phyloP scores from a whole-genome alignment of 371 early-diverging fungal genomes.

The Mortierella sp. region DNA sequence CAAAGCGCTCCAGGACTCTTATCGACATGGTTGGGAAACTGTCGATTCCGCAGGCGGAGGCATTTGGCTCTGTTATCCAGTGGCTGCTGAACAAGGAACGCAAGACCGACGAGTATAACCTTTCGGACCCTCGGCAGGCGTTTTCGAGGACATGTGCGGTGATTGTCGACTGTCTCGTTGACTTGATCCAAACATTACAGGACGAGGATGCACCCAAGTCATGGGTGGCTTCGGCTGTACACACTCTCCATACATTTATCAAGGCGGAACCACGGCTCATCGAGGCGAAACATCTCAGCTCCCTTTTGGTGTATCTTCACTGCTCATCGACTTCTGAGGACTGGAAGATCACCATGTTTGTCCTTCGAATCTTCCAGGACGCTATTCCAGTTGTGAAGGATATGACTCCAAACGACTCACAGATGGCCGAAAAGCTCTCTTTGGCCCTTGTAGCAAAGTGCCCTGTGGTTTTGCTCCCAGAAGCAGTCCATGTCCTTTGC shows the following conservation, averaged over 20 bases:
- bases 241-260: constrained; percentile 40
- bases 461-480: constrained; percentile 66
- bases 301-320: constrained; percentile 32
- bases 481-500: constrained; percentile 83
- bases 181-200: constrained; percentile 69
- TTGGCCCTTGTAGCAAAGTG: constrained; percentile 44
- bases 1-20: constrained; percentile 59
- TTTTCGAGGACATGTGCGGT: constrained; percentile 68
- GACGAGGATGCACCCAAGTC: constrained; percentile 59
- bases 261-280: constrained; percentile 36
- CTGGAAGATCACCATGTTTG: constrained; percentile 49
- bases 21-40: constrained; percentile 64
- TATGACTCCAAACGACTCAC: constrained; percentile 14
- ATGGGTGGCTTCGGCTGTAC: constrained; percentile 48
- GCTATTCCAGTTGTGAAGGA: constrained; percentile 30
- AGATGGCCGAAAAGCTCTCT: constrained; percentile 22
- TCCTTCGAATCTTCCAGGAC: constrained; percentile 44
- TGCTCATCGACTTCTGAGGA: constrained; percentile 42
- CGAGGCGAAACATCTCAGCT: constrained; percentile 42
- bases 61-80: constrained; percentile 41
- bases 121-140: constrained; percentile 23
- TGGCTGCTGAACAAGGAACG: constrained; percentile 49
- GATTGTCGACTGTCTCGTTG: constrained; percentile 79
- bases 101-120: constrained; percentile 9
- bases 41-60: constrained; percentile 28